These are phyloP conservation scores for Kregervanrija delftensis DNA, from an alignment of 805 yeast genomes.

Conservation along the genomic window DNA sequence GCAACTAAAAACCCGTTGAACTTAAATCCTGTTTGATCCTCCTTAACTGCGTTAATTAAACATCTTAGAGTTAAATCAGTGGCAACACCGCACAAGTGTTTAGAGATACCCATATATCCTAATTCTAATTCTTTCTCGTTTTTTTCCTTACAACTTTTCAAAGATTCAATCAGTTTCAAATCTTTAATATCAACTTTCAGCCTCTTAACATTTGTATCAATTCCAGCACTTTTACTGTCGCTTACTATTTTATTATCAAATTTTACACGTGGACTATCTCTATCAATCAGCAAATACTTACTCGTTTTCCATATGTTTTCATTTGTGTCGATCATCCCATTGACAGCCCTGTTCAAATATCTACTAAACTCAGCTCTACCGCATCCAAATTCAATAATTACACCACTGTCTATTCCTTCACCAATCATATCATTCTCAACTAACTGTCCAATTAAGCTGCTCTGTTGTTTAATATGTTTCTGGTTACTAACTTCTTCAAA, in stretches of 20 bases:
- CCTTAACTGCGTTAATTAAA: constrained; percentile 29
- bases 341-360: constrained; percentile 38
- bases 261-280: constrained; percentile 74
- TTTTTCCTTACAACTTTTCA: constrained; percentile 20
- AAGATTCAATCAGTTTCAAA: constrained; percentile 42
- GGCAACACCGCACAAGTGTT: constrained; percentile 91
- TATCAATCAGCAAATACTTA: constrained; percentile 57
- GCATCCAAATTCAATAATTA: constrained; percentile 79
- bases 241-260: constrained; percentile 60
- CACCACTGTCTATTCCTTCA: constrained; percentile 12
- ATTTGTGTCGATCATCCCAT: constrained; percentile 7
- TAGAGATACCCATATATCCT: constrained; percentile 57
- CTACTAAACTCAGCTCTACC: constrained; percentile 83
- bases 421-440: constrained; percentile 34
- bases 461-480: constrained; percentile 80
- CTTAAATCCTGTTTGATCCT: constrained; percentile 6
- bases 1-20: constrained; percentile 67
- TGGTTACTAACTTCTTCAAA: constrained; percentile 45
- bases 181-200: constrained; percentile 78
- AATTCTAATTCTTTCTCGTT: constrained; percentile 3
- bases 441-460: constrained; percentile 69
- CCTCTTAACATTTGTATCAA: constrained; percentile 29
- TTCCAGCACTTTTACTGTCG: constrained; percentile 35
- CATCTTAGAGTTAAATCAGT: constrained; percentile 78
- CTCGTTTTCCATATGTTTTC: neutral